Base-by-base conservation (phyloP, 257 asterid species). In the Solanum dulcamara region DNA sequence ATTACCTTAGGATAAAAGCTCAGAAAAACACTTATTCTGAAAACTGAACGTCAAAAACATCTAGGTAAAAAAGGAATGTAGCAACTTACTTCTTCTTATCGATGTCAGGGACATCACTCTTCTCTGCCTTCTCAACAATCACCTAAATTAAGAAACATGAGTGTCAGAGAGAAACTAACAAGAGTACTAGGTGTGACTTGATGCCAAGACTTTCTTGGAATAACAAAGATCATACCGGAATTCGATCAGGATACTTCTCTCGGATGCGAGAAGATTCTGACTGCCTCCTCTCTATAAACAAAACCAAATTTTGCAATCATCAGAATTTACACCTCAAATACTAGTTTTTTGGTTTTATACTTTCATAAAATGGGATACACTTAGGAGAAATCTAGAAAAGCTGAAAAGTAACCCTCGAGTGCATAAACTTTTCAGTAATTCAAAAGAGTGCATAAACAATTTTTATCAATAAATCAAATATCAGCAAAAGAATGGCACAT, bases 71-170 rank as follows among this genome's bases (percentile, higher is more conserved):
- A 14, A 51, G 30, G 20, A 77, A 67, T 24, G 42, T 22, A 84
- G 87, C 60, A 62, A 91, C 98, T 84, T 87, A 93, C 98, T 93
- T 94, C 91, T 91, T 95, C 88, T 93, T 93, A 85, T 95, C 97
- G 82, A 95, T 91, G 85, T 91, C 93, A 57, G 98, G 96, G 88
- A 94, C 89, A 37, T 91, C 93, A 86, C 94, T 92, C 84, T 81
- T 93, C 67, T 86, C 93, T 53, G 98, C 96, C 91, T 91, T 95
- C 91, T 94, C 97, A 81, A 95, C 96, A 86, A 95, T 89, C 88
- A 95, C 96, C 98, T 95, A 85, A 67, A 89, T 81, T 40, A 48
- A 53, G 60, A 84, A 38, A 4, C 60, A 22, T 13, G 68, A 44
- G 3, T 28, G 50, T 84, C 30, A 84, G 64, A 48, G 53, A 48